These are phyloP conservation scores for Ogataea corticis DNA, from an alignment of 805 yeast genomes.

Conservation along the genomic window DNA sequence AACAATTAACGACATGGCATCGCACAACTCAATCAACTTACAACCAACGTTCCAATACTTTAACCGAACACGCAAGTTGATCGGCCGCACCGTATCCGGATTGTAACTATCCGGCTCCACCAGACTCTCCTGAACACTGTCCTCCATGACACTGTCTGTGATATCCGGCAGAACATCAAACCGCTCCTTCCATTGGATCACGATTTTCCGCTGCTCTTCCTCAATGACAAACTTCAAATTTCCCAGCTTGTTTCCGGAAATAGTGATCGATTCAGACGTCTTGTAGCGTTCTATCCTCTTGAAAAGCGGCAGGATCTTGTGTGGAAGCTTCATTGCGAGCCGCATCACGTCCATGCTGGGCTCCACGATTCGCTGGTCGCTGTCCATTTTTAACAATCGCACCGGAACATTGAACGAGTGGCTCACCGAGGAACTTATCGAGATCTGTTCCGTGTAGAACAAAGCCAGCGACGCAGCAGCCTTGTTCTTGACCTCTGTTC, in stretches of 20 bases:
- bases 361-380: constrained; percentile 55
- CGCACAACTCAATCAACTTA: constrained; percentile 59
- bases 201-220: constrained; percentile 56
- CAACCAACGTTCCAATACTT: constrained; percentile 72
- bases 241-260: constrained; percentile 52
- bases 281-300: constrained; percentile 68
- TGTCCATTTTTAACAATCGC: constrained; percentile 54
- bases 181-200: constrained; percentile 59
- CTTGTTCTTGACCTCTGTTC: constrained; percentile 23
- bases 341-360: constrained; percentile 61
- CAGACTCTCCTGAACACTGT: constrained; percentile 15
- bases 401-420: constrained; percentile 76
- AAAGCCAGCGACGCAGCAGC: constrained; percentile 53
- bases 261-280: constrained; percentile 48
- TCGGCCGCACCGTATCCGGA: constrained; percentile 29
- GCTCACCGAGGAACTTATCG: constrained; percentile 46
- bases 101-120: constrained; percentile 13
- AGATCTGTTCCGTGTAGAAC: constrained; percentile 49
- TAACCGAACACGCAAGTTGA: constrained; percentile 51
- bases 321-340: constrained; percentile 53
- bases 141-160: constrained; percentile 25
- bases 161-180: constrained; percentile 41
- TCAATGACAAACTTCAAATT: constrained; percentile 51
- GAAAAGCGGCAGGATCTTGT: constrained; percentile 52
- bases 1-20: constrained; percentile 58